phyloP scores from a whole-genome alignment of 73 alveolate genomes.

The Symbiodinium pilosum region DNA sequence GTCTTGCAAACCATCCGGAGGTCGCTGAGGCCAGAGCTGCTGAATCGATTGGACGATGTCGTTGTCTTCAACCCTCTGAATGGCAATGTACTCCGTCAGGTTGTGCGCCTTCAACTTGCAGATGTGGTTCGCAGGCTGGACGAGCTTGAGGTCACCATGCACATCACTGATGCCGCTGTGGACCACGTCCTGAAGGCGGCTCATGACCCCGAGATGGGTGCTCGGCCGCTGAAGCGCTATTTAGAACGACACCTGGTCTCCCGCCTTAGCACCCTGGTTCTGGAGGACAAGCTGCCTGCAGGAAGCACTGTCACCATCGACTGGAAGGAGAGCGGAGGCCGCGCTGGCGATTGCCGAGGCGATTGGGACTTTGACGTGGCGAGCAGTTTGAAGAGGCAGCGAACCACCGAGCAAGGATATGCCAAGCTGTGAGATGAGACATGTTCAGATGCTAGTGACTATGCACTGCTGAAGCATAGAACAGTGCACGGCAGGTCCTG shows the following conservation, averaged over 20 bases:
- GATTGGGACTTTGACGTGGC: conserved; percentile 75
- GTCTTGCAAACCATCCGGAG: conserved; percentile 48
- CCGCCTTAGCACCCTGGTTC: conserved; percentile 25
- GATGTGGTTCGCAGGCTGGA: conserved; percentile 48
- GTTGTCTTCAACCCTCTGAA: conserved; percentile 65
- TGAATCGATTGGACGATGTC: conserved; percentile 92
- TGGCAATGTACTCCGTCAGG: conserved; percentile 15
- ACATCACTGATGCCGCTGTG: background rate
- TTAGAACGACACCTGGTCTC: conserved; percentile 80
- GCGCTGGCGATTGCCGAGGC: too few relatives aligned
- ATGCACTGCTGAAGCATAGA: too few relatives aligned
- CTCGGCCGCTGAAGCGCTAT: conserved; percentile 84
- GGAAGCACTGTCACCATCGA: conserved; percentile 54
- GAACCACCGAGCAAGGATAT: conserved; percentile 36
- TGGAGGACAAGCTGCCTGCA: conserved; percentile 56
- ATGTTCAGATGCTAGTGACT: background rate
- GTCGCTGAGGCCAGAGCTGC: conserved; percentile 65
- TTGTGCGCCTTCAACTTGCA: conserved; percentile 49
- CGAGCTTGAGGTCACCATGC: conserved; percentile 30
- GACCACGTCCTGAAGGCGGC: conserved; percentile 44
- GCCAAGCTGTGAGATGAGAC: background rate
- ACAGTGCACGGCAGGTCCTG: background rate
- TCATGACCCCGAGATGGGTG: conserved; percentile 82
- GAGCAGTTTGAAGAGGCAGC: conserved; percentile 65
- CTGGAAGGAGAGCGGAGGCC: background rate